These are phyloP conservation scores for Hirschioporus abietinus DNA, from an alignment of 768 basidiomycete species.

Conservation along the genomic window DNA sequence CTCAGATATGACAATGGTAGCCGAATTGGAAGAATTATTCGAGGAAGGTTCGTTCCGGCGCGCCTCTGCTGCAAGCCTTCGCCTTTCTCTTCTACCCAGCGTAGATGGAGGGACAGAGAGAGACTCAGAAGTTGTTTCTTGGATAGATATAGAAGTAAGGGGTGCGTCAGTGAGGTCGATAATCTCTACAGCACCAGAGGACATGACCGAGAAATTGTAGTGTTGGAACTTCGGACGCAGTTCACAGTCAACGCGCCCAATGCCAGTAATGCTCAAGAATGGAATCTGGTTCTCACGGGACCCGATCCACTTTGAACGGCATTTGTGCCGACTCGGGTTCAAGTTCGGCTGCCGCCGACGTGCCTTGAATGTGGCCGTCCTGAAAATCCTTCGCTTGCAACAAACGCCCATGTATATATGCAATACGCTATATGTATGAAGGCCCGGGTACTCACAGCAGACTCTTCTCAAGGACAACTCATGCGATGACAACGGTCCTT, in stretches of 20 bases:
- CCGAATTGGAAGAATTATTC: neutral
- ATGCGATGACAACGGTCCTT: neutral
- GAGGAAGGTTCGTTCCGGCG: neutral
- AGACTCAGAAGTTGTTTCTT: neutral
- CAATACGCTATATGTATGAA: too few species aligned
- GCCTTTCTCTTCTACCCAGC: neutral
- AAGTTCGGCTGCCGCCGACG: too few species aligned
- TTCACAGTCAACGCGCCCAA: too few species aligned
- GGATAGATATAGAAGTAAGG: neutral
- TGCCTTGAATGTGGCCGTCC: too few species aligned
- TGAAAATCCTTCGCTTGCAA: too few species aligned
- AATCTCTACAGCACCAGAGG: neutral
- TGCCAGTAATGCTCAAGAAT: too few species aligned
- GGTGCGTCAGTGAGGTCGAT: neutral
- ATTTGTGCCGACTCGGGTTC: too few species aligned
- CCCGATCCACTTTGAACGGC: too few species aligned
- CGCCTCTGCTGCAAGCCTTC: neutral
- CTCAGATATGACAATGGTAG: neutral
- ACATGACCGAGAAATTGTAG: neutral
- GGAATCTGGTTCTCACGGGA: too few species aligned
- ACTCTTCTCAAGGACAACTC: too few species aligned
- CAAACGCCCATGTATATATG: too few species aligned
- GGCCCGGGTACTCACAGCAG: too few species aligned
- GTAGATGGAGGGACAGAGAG: neutral
- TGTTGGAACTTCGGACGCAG: neutral